Evolutionary conservation across 805 yeast species (phyloP).

Genomic region (Babjeviella inositovora): DNA sequence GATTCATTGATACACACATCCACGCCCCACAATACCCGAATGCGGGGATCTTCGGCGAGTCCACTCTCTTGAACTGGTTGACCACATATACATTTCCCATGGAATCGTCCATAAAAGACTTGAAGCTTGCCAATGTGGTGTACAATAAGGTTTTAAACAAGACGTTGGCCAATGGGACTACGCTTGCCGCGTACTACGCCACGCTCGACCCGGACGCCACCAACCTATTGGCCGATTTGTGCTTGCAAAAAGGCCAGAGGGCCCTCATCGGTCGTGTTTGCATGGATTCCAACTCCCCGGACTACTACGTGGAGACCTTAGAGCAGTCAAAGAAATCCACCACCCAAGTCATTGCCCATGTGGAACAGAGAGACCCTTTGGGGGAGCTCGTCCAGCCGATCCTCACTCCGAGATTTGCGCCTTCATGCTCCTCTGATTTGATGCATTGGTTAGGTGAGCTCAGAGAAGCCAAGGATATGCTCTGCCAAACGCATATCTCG

Average conservation of each 20-base stretch:
- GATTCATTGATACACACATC: slow-evolving; percentile 70
- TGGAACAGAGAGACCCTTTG: slow-evolving; percentile 33
- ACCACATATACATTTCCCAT: slow-evolving; percentile 78
- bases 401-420: slow-evolving; percentile 89
- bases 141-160: slow-evolving; percentile 54
- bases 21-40: slow-evolving; percentile 82
- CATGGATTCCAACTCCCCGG: slow-evolving; percentile 77
- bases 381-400: slow-evolving; percentile 50
- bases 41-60: slow-evolving; percentile 68
- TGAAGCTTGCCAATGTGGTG: slow-evolving; percentile 36
- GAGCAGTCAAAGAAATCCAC: slow-evolving; percentile 41
- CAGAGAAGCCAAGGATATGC: slow-evolving; percentile 29
- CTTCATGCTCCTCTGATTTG: slow-evolving; percentile 56
- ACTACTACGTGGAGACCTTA: slow-evolving; percentile 42
- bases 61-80: slow-evolving; percentile 84
- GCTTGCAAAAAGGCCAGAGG: slow-evolving; percentile 59
- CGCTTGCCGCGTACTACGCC: slow-evolving; percentile 84
- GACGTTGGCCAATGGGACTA: slow-evolving; percentile 72
- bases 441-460: slow-evolving; percentile 48
- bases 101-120: slow-evolving; percentile 50
- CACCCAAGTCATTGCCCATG: slow-evolving; percentile 36
- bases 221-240: slow-evolving; percentile 57
- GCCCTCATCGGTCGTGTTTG: slow-evolving; percentile 90
- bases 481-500: slow-evolving; percentile 82
- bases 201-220: slow-evolving; percentile 73